Conservation (phyloP, 2,329 filamentous ascomycete genomes). For the Tolypocladium tropicale region DNA sequence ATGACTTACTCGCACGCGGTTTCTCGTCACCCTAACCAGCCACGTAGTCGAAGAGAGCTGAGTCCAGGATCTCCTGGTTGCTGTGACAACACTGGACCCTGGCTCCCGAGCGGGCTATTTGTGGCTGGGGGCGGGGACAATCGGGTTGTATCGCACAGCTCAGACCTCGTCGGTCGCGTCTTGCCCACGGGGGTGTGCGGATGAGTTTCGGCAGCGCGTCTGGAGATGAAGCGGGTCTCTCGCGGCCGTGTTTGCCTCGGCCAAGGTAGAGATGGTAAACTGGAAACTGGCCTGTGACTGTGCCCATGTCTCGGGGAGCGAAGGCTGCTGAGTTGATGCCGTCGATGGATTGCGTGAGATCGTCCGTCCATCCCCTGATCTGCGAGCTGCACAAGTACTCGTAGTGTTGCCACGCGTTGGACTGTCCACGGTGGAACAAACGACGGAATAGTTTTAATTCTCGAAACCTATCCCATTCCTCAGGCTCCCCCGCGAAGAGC, state of each 20-base stretch:
- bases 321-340: not conserved
- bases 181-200: not conserved
- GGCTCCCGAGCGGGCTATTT: conserved; percentile 6
- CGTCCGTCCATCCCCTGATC: not conserved
- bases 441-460: not conserved
- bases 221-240: not conserved
- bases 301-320: not conserved
- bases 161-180: not conserved
- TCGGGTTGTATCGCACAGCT: not conserved
- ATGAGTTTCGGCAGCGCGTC: not conserved
- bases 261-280: not conserved
- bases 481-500: not conserved
- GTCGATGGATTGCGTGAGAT: not conserved
- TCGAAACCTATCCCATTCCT: not conserved
- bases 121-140: conserved; percentile 7
- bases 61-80: conserved; percentile 8
- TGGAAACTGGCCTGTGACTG: not conserved
- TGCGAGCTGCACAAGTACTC: no score
- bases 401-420: no score
- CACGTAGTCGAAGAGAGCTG: not conserved
- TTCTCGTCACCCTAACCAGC: not conserved
- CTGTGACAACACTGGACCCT: conserved; percentile 13
- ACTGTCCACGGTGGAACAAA: no score
- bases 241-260: not conserved
- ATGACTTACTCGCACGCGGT: no score